Conservation (phyloP, 2,329 filamentous ascomycete species). For the Hypoxylon sp. region DNA sequence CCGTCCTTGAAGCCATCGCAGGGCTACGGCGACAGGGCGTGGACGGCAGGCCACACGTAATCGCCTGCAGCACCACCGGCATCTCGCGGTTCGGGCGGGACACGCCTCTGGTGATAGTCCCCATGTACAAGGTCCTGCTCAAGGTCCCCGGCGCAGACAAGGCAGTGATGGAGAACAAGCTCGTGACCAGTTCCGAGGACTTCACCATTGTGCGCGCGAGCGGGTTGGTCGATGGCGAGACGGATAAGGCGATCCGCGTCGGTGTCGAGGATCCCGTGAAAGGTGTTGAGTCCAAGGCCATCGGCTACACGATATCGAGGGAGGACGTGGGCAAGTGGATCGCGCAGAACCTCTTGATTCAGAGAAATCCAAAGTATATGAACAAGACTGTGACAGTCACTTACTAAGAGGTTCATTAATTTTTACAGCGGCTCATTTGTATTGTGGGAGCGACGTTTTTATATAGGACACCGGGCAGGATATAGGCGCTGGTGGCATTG, state of each 20-base stretch:
- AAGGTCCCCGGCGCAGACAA: constrained; percentile 63
- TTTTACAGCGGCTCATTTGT: neutral
- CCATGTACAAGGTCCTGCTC: constrained; percentile 59
- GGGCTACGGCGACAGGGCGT: constrained; percentile 44
- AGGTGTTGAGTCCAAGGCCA: constrained; percentile 41
- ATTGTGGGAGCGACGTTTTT: neutral
- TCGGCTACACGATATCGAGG: constrained; percentile 62
- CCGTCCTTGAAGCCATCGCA: constrained; percentile 57
- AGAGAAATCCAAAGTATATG: constrained; percentile 46
- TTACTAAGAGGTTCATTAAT: constrained; percentile 34
- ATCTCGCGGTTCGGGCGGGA: constrained; percentile 56
- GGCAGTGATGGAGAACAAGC: constrained; percentile 57
- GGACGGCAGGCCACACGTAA: constrained; percentile 52
- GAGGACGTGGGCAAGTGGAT: constrained; percentile 64
- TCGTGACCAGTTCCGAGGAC: constrained; percentile 50
- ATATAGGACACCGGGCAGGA: neutral
- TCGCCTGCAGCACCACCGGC: constrained; percentile 59
- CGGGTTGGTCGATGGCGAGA: constrained; percentile 51
- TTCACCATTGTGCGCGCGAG: constrained; percentile 56
- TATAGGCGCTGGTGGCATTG: neutral
- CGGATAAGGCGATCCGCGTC: constrained; percentile 51
- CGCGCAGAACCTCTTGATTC: constrained; percentile 54
- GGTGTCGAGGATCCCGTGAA: constrained; percentile 56
- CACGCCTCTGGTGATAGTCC: constrained; percentile 57
- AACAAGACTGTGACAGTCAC: constrained; percentile 56